Conservation (phyloP, 345 rosid genomes). For the Abelmoschus esculentus region DNA sequence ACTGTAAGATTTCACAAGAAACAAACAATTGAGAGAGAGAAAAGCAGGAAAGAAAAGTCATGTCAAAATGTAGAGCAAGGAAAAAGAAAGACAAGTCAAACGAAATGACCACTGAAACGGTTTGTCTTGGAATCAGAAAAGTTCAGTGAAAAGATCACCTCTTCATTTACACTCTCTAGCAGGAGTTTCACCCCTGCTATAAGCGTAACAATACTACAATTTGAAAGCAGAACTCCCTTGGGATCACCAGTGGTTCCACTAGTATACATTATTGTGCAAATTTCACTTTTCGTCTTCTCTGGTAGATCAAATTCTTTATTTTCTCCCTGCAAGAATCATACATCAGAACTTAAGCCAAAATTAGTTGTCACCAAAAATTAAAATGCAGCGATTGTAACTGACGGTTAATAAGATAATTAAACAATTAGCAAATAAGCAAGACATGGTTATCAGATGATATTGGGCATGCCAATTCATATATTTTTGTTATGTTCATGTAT, state of each 20-base stretch:
- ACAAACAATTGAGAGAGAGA: not conserved
- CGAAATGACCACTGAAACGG: not conserved
- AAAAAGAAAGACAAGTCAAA: not conserved
- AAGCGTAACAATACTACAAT: slow-evolving; percentile 69
- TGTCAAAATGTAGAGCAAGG: not conserved
- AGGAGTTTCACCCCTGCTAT: slow-evolving; percentile 64
- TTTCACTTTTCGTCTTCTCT: slow-evolving; percentile 60
- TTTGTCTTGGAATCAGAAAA: not conserved
- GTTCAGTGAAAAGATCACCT: slow-evolving; percentile 31
- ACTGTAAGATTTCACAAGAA: slow-evolving; percentile 37
- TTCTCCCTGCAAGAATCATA: slow-evolving; percentile 48
- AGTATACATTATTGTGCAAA: slow-evolving; percentile 96
- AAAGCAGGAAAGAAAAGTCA: not conserved
- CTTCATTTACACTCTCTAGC: slow-evolving; percentile 53
- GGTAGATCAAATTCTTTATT: slow-evolving; percentile 70
- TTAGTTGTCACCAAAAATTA: not conserved
- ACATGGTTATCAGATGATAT: not conserved
- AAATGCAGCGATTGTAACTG: not conserved
- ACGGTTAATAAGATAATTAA: not conserved
- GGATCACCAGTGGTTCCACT: slow-evolving; percentile 99
- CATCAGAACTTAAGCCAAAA: slow-evolving; percentile 10
- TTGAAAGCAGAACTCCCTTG: slow-evolving; percentile 91
- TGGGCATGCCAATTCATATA: not conserved
- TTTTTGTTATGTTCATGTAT: not conserved
- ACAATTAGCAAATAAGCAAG: not conserved